Percentiles rank a stretch among this genome's conserved stretches.
phyloP scores from a whole-genome alignment of 371 early-diverging fungal genomes.

The Gilbertella persicaria region DNA sequence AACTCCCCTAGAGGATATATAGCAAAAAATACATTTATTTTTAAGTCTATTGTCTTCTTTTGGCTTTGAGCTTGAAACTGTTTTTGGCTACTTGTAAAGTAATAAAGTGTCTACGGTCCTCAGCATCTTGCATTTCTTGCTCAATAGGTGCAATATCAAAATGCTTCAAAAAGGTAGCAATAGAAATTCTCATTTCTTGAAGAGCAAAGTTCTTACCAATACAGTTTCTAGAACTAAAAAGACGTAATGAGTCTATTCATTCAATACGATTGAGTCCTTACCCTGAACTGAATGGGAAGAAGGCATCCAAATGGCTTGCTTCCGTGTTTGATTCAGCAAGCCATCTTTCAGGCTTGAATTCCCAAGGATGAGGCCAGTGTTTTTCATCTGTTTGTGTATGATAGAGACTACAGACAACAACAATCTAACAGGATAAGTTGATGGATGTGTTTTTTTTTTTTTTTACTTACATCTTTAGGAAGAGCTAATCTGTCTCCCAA shows the following conservation, averaged over 20 bases:
- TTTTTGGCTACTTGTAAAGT: conserved; percentile 29
- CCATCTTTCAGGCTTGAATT: conserved; percentile 43
- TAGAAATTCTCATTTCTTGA: conserved; percentile 48
- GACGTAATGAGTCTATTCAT: not conserved
- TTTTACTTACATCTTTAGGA: conserved; percentile 29
- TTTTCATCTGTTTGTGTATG: conserved; percentile 24
- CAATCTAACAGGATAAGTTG: conserved; percentile 10
- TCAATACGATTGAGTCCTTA: conserved; percentile 8
- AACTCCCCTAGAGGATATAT: too few species aligned
- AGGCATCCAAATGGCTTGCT: conserved; percentile 30
- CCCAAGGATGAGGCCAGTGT: conserved; percentile 27
- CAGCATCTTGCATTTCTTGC: conserved; percentile 26
- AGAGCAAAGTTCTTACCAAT: conserved; percentile 55
- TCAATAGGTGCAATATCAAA: conserved; percentile 32
- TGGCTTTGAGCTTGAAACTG: conserved; percentile 28
- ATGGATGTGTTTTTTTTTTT: not conserved
- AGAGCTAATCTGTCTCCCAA: conserved; percentile 7
- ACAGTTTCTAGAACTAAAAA: conserved; percentile 44
- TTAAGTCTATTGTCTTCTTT: too few species aligned
- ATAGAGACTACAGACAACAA: conserved; percentile 11
- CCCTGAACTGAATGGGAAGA: conserved; percentile 47
- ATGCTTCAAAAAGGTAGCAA: conserved; percentile 34
- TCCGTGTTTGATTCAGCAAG: conserved; percentile 6
- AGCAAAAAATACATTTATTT: too few species aligned
- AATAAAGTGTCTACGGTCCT: conserved; percentile 24